phyloP scores from a whole-genome alignment of 2,329 filamentous ascomycete species.

The Onygenales sp. region DNA sequence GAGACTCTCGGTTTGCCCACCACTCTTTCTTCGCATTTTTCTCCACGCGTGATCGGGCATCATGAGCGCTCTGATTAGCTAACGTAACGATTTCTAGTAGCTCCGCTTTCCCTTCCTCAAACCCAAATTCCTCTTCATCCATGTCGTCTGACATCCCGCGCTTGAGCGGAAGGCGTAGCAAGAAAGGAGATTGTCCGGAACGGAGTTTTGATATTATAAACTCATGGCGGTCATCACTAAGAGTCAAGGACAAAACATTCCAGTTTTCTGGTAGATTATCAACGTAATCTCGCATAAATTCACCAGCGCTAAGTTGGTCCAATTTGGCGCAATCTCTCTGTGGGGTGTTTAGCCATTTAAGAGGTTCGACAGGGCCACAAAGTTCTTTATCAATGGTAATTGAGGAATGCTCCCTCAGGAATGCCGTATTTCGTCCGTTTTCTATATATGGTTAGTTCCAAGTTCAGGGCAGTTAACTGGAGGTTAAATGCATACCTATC shows the following conservation, averaged over 20 bases:
- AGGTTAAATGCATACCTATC: conserved; percentile 22
- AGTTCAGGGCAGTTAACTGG: neutral
- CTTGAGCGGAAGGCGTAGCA: conserved; percentile 75
- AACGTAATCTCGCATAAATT: conserved; percentile 71
- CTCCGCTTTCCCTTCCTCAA: conserved; percentile 68
- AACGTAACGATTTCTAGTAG: conserved; percentile 71
- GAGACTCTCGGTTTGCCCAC: conserved; percentile 76
- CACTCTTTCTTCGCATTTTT: conserved; percentile 72
- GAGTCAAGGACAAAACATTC: conserved; percentile 75
- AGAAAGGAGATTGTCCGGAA: conserved; percentile 66
- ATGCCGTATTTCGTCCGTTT: conserved; percentile 32
- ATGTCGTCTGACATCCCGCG: conserved; percentile 71
- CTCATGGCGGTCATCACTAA: conserved; percentile 75
- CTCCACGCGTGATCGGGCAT: conserved; percentile 57
- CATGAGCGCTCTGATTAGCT: conserved; percentile 77
- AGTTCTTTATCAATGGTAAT: conserved; percentile 39
- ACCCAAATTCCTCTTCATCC: conserved; percentile 74
- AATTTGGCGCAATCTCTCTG: conserved; percentile 8
- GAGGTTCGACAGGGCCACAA: conserved; percentile 33
- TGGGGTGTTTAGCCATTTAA: conserved; percentile 40
- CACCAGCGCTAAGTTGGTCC: conserved; percentile 39
- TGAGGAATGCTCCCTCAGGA: conserved; percentile 28
- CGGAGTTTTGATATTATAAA: conserved; percentile 83
- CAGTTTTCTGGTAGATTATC: conserved; percentile 75
- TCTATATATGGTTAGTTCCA: conserved; percentile 18